Evolutionary conservation across 768 basidiomycete species (phyloP), one percentile per base, ranked within the genome.

Genomic region (Phlebiopsis gigantea): DNA sequence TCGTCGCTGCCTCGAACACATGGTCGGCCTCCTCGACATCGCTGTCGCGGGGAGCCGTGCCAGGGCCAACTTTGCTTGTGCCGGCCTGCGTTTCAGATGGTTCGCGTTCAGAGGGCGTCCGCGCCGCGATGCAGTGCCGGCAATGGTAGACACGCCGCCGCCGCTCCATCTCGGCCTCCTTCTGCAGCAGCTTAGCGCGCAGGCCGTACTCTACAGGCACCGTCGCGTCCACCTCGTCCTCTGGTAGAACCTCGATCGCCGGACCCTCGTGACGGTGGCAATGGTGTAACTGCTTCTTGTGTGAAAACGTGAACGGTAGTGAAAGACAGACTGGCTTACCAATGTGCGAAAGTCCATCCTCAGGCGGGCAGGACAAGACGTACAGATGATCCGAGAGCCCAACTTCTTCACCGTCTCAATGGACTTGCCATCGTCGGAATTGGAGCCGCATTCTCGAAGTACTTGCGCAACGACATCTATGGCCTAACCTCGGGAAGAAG

Each of bases 241-340:
- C 62, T 12, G 66, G 29, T 0, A 74, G 56, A 29, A 79, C 4
- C 2, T 68, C 61, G 48, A 87, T 61, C 19, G 72, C 46, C 77
- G 81, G 81, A 7, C 69, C 62, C 0, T 81, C 75, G 60, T 88
- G 87, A n/a, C 87, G 78, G 58, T 83, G 81, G 42, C 77, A 77
- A 65, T 88, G 87, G 0, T 81, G 80, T 30, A 79, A 69, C 86
- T 88, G 63, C 24, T 48, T 22, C 6, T 22, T 25, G n/a, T 21
- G 44, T 12, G 19, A 10, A 21, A 50, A 51, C 9, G 31, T 12
- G 50, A 31, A 19, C 28, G 15, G 8, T n/a, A n/a, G 10, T 15
- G 12, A 44, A 17, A 53, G 24, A 28, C 46, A 39, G 28, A 17
- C 10, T 29, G 12, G 61, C 68, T 28, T 25, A 83, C 86, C 29